Conservation (phyloP, 148 eudicot genomes). For the Rhododendron henanense region DNA sequence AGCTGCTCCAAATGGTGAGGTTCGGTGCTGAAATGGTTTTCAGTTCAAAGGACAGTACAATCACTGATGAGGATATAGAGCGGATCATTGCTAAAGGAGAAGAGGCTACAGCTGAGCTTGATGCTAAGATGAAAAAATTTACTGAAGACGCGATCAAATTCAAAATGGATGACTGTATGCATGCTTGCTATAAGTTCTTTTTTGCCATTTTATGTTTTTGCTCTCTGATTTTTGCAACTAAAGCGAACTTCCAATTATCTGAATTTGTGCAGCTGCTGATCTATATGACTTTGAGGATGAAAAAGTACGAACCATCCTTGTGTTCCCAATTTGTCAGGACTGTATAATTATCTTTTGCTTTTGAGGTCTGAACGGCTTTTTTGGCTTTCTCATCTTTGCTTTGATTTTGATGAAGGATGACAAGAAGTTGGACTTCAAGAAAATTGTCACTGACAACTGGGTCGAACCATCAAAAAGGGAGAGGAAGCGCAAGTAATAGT, state of each 20-base stretch:
- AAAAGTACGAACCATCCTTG: conserved; percentile 37
- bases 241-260: background rate
- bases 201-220: background rate
- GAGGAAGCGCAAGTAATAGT: conserved; percentile 86
- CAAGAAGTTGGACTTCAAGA: conserved; percentile 82
- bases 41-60: conserved; percentile 68
- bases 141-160: conserved; percentile 97
- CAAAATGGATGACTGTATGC: conserved; percentile 94
- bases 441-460: conserved; percentile 87
- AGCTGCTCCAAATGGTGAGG: conserved; percentile 98
- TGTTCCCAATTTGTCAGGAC: background rate
- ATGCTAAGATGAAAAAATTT: conserved; percentile 98
- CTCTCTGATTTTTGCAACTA: background rate
- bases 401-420: conserved; percentile 53
- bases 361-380: background rate
- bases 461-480: conserved; percentile 94
- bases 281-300: conserved; percentile 93
- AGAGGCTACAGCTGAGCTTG: conserved; percentile 97
- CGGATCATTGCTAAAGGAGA: conserved; percentile 8
- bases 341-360: background rate
- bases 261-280: conserved; percentile 73
- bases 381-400: background rate
- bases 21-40: conserved; percentile 99
- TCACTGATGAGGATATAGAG: conserved; percentile 6
- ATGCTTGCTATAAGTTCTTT: background rate